These are phyloP conservation scores for Xylariaceae sp. DNA, from an alignment of 2,329 filamentous ascomycete species.

Conservation along the genomic window DNA sequence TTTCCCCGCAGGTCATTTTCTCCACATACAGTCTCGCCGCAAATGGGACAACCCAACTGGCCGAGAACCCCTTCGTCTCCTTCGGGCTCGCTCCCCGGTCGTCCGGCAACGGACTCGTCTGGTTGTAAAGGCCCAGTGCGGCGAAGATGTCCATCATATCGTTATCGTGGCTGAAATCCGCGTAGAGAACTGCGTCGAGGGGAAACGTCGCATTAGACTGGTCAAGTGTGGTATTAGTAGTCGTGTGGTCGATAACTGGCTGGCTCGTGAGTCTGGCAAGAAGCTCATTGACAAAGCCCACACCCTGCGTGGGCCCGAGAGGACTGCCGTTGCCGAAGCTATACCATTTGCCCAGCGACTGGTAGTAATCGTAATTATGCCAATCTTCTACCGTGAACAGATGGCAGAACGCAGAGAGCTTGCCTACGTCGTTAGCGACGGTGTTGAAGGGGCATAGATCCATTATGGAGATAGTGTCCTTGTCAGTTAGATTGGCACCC, in stretches of 20 bases:
- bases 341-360: constrained; percentile 83
- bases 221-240: constrained; percentile 78
- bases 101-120: constrained; percentile 57
- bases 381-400: constrained; percentile 77
- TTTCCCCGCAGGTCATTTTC: constrained; percentile 71
- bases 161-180: constrained; percentile 93
- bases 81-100: constrained; percentile 52
- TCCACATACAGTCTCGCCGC: constrained; percentile 81
- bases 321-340: constrained; percentile 76
- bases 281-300: constrained; percentile 87
- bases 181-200: constrained; percentile 69
- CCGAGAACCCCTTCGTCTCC: constrained; percentile 68
- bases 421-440: constrained; percentile 61
- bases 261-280: constrained; percentile 74
- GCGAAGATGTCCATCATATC: constrained; percentile 77
- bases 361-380: constrained; percentile 78
- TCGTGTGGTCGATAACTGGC: constrained; percentile 73
- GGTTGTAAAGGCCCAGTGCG: constrained; percentile 78
- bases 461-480: constrained; percentile 75
- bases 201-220: constrained; percentile 71
- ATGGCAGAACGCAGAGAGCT: constrained; percentile 71
- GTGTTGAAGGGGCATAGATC: constrained; percentile 87
- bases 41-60: constrained; percentile 82
- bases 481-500: constrained; percentile 64
- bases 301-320: constrained; percentile 81